Evolutionary conservation across 371 early-diverging fungal genomes (phyloP), one percentile per base, ranked within the genome.

Genomic region (Mortierella sp.): DNA sequence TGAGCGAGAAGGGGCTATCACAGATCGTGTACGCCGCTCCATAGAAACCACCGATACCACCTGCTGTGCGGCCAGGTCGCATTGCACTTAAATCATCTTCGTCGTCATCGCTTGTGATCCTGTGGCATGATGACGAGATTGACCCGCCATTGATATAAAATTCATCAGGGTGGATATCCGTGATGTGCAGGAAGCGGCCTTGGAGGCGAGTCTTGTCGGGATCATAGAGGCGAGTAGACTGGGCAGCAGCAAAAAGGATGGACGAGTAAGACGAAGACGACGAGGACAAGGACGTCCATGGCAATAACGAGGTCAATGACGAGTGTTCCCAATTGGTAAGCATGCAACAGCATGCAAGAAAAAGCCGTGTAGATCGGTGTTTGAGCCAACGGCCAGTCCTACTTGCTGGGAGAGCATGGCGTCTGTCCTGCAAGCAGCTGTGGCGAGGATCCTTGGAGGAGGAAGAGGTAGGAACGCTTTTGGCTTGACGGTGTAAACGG

Each of bases 151-250:
- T 55, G 7, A 61, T 31, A 60, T 90, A 91, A 59, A 81, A 68
- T 24, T 82, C 82, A 62, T 88, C 86, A 0, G 84, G 80, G 72
- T 93, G 93, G 58, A 93, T 80, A 64, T 93, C 93, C 2, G 91
- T 93, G 19, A 93, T 91, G 61, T 92, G 93, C 39, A 92, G 70
- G 64, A 90, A 93, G 42, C 82, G 82, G 0, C 88, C 88, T 55
- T 78, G 54, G 28, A 76, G 70, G 45, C 49, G 47, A 28, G 62
- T 62, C 10, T 63, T 38, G 3, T 67, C 67, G 18, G 73, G 73
- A 45, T 67, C 63, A 52, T 61, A 10, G 34, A 50, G 49, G 1
- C 27, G 16, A 38, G 50, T 50, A 19, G 57, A 34, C 53, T 65
- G 57, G n/a, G 65, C 65, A 26, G 24, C 18, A 13, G 28, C 46